Conservation (phyloP, 2,329 filamentous ascomycete genomes). For the Aspergillus piperis region DNA sequence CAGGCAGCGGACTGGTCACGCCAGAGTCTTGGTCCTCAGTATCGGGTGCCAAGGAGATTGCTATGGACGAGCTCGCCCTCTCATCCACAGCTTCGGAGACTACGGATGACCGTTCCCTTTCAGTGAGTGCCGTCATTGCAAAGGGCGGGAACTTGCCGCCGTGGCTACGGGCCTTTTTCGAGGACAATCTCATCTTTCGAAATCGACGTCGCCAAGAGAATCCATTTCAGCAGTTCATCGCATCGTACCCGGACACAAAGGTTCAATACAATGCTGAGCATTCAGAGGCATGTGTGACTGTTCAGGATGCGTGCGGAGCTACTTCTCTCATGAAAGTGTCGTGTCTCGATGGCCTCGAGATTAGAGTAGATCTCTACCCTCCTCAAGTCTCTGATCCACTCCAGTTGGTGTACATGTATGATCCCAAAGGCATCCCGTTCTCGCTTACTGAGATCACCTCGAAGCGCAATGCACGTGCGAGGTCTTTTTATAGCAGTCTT, state of each 20-base stretch:
- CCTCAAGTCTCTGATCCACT: slow-evolving; percentile 48
- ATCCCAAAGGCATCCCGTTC: slow-evolving; percentile 85
- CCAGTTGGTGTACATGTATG: slow-evolving; percentile 84
- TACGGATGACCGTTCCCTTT: slow-evolving; percentile 4
- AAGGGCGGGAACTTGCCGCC: background rate
- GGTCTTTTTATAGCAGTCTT: slow-evolving; percentile 94
- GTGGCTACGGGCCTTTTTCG: slow-evolving; percentile 18
- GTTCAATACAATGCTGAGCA: slow-evolving; percentile 6
- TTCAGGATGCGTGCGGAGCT: background rate
- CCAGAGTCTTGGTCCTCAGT: slow-evolving; percentile 60
- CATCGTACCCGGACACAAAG: background rate
- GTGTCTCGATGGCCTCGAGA: slow-evolving; percentile 15
- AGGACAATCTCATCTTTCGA: slow-evolving; percentile 10
- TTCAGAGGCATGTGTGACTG: slow-evolving; percentile 8
- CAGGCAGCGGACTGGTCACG: slow-evolving; percentile 41
- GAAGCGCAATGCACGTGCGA: slow-evolving; percentile 89
- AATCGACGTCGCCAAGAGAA: slow-evolving; percentile 10
- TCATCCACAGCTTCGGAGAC: slow-evolving; percentile 16
- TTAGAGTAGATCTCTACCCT: slow-evolving; percentile 12
- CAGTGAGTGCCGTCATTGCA: background rate
- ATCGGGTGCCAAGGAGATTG: slow-evolving; percentile 49
- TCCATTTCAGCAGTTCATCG: slow-evolving; percentile 14
- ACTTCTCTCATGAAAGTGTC: slow-evolving; percentile 6
- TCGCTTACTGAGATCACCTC: slow-evolving; percentile 93
- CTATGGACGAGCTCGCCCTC: slow-evolving; percentile 11